phyloP scores from a whole-genome alignment of 495 filamentous ascomycete genomes.

The Lasiosphaeriaceae sp. region DNA sequence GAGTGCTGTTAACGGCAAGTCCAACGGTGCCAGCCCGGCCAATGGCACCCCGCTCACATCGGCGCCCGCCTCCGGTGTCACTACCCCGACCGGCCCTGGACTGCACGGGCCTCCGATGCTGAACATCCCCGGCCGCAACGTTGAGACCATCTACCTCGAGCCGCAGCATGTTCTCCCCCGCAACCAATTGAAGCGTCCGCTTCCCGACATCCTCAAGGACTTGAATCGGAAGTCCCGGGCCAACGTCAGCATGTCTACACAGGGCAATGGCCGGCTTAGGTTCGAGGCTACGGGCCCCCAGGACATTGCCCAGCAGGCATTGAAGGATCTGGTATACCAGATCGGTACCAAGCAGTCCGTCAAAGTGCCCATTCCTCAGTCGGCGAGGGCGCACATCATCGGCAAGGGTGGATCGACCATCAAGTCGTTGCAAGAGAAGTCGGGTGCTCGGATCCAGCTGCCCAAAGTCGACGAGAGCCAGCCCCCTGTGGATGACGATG shows the following conservation, averaged over 20 bases:
- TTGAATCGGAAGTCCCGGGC: constrained; percentile 86
- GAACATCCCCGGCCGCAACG: constrained; percentile 72
- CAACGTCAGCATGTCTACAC: constrained; percentile 67
- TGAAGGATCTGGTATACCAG: constrained; percentile 80
- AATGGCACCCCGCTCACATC: constrained; percentile 52
- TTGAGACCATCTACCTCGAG: constrained; percentile 66
- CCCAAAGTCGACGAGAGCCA: constrained; percentile 67
- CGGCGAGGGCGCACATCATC: constrained; percentile 81
- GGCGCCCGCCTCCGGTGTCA: constrained; percentile 53
- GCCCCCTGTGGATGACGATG: constrained; percentile 69
- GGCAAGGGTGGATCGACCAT: constrained; percentile 87
- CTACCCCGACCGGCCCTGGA: constrained; percentile 49
- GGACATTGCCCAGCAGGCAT: constrained; percentile 72
- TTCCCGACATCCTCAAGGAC: constrained; percentile 77
- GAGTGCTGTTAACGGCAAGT: constrained; percentile 48
- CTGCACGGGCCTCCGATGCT: constrained; percentile 54
- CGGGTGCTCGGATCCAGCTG: constrained; percentile 82
- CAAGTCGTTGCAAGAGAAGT: constrained; percentile 77
- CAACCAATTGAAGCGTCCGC: constrained; percentile 73
- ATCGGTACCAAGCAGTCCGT: constrained; percentile 79
- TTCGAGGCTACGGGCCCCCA: constrained; percentile 79
- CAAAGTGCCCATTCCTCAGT: constrained; percentile 74
- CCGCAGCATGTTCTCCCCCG: constrained; percentile 68
- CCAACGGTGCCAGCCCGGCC: constrained; percentile 55
- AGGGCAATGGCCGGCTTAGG: constrained; percentile 62